phyloP scores from a whole-genome alignment of 495 filamentous ascomycete genomes.

The Hamigera avellanea region DNA sequence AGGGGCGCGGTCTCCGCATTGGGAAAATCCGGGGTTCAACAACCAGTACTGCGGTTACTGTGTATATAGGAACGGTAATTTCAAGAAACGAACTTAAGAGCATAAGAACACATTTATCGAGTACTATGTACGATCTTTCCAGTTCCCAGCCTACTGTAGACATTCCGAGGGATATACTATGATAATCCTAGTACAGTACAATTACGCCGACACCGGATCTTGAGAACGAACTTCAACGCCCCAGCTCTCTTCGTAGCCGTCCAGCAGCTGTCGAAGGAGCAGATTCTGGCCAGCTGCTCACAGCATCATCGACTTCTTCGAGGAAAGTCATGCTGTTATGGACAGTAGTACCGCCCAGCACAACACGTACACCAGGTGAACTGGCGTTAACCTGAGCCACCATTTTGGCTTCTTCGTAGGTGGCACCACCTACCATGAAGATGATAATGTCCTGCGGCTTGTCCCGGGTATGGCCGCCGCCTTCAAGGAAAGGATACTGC shows the following conservation, averaged over 20 bases:
- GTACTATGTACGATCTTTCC: too few species aligned
- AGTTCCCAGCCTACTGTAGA: too few species aligned
- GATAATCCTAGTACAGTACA: background rate
- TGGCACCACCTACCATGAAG: constrained; percentile 85
- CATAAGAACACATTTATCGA: too few species aligned
- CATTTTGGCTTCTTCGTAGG: constrained; percentile 94
- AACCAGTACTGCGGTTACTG: background rate
- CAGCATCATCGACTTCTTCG: constrained; percentile 74
- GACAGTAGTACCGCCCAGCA: constrained; percentile 73
- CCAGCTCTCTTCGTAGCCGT: constrained; percentile 54
- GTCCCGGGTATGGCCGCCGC: constrained; percentile 68
- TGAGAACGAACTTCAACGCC: constrained; percentile 14
- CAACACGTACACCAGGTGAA: constrained; percentile 76
- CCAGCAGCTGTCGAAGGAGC: constrained; percentile 57
- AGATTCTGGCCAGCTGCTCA: constrained; percentile 69
- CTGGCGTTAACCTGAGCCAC: constrained; percentile 86
- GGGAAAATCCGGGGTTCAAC: constrained; percentile 7
- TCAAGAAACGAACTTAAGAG: too few species aligned
- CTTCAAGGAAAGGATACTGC: constrained; percentile 87
- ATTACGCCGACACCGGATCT: constrained; percentile 1
- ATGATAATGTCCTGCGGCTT: constrained; percentile 95
- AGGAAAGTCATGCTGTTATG: constrained; percentile 81
- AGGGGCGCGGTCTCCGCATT: constrained; percentile 6
- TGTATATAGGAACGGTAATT: too few species aligned
- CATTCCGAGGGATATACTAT: constrained; percentile 2